Percentiles rank a stretch among this genome's conserved stretches.
Conservation (phyloP, 140 eudicot genomes). For the Oenanthe javanica region DNA sequence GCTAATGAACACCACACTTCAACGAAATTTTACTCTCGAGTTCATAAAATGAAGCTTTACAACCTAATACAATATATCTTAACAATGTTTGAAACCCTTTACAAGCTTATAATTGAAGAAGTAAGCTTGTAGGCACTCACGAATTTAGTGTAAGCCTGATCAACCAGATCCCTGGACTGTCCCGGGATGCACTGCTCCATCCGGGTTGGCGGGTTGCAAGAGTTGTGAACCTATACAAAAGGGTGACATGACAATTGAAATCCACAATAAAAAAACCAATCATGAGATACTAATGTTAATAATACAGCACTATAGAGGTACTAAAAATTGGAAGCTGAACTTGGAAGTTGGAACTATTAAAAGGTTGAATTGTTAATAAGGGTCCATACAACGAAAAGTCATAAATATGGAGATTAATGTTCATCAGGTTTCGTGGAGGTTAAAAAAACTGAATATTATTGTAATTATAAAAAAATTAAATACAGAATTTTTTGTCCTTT, state of each 20-base stretch:
- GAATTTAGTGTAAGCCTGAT: slow-evolving; percentile 83
- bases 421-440: too few species aligned
- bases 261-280: slow-evolving; percentile 8
- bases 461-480: too few species aligned
- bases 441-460: too few species aligned
- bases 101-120: not conserved
- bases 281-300: not conserved
- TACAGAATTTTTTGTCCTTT: too few species aligned
- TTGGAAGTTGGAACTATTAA: not conserved
- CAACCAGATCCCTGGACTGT: slow-evolving; percentile 93
- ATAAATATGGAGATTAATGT: too few species aligned
- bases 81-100: not conserved
- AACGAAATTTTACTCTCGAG: not conserved
- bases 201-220: slow-evolving; percentile 96
- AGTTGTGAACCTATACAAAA: slow-evolving; percentile 57
- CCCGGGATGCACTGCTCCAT: slow-evolving; percentile 98
- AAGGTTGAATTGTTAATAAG: not conserved
- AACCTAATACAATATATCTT: not conserved
- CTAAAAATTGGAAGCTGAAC: not conserved
- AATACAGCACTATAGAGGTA: not conserved
- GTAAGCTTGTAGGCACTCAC: slow-evolving; percentile 38
- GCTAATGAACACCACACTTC: not conserved
- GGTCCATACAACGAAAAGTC: not conserved
- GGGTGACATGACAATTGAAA: slow-evolving; percentile 12
- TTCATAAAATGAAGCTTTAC: not conserved